These are phyloP conservation scores for Stagonosporopsis chrysanthemi DNA, from an alignment of 2,329 filamentous ascomycete genomes.

Conservation along the genomic window DNA sequence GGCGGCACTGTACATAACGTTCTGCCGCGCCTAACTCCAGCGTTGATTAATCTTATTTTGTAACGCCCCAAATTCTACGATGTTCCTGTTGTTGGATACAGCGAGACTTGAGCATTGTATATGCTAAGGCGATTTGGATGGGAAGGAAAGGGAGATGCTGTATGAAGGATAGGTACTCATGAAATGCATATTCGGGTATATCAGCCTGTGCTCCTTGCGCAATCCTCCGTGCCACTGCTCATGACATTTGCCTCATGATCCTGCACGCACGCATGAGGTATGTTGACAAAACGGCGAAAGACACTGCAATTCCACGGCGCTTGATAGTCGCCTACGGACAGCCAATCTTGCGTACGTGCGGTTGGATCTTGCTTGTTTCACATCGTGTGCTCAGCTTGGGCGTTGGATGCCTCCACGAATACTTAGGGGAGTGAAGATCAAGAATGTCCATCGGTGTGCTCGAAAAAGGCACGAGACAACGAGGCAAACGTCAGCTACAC, in stretches of 20 bases:
- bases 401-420: too few relatives aligned
- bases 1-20: conserved; percentile 26
- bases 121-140: background rate
- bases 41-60: conserved; percentile 2
- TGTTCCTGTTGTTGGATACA: conserved; percentile 8
- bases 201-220: background rate
- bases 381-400: too few relatives aligned
- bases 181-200: conserved; percentile 12
- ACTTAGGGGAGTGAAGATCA: too few relatives aligned
- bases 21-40: conserved; percentile 6
- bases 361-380: too few relatives aligned
- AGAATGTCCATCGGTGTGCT: too few relatives aligned
- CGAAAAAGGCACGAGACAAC: too few relatives aligned
- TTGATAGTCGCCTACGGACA: too few relatives aligned
- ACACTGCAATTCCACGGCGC: too few relatives aligned
- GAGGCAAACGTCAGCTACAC: too few relatives aligned
- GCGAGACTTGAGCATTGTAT: background rate
- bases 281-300: too few relatives aligned
- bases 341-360: too few relatives aligned
- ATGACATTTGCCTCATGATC: background rate
- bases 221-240: background rate
- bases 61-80: conserved; percentile 1
- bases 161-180: conserved; percentile 6
- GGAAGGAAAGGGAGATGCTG: background rate
- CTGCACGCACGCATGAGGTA: background rate